Evolutionary conservation across 805 yeast genomes (phyloP), one percentile per base, ranked within the genome.

Genomic region (Kazachstania psychrophila): DNA sequence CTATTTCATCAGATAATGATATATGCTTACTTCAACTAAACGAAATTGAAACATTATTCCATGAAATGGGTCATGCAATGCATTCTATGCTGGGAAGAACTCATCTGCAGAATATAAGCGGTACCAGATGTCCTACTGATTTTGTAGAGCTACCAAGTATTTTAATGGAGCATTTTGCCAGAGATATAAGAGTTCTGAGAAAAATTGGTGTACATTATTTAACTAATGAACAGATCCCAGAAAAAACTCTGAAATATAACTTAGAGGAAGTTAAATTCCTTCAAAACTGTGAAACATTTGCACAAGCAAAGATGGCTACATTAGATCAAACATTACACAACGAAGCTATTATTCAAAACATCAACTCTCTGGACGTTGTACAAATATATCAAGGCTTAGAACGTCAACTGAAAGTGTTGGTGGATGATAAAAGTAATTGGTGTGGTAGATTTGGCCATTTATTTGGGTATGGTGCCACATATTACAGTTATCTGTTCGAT

Each of bases 41-140:
- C 39, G 97, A 92, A 51, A 87, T 89, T 15, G 95, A 89, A 49
- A 92, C 98, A 0, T 64, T 92, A 14, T 92, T 92, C 64, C 98
- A 92, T 60, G 98, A 92, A 61, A 87, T 92, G 95, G 98, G 98
- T 1, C 98, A 92, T 60, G 97, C 97, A 1, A 82, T 92, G 75
- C 98, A 92, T 58, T 85, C 96, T 3, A 89, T 92, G 95, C 63
- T 92, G 15, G 98, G 97, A 0, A 71, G 89, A 43, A 92, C 98
- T 0, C 69, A 79, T 29, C 62, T 89, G 36, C 98, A 92, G 56
- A 92, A 87, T 56, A 80, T 89, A 7, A 79, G 94, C 23, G 98
- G 98, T 3, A 92, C 98, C 0, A 70, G 98, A 41, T 89, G 97
- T 56, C 82, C 85, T 4, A 85, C 97, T 0, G 98, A 92, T 58